Evolutionary conservation across 2,329 filamentous ascomycete genomes (phyloP), one percentile per base, ranked within the genome.

Genomic region (Knoxdaviesia proteae): DNA sequence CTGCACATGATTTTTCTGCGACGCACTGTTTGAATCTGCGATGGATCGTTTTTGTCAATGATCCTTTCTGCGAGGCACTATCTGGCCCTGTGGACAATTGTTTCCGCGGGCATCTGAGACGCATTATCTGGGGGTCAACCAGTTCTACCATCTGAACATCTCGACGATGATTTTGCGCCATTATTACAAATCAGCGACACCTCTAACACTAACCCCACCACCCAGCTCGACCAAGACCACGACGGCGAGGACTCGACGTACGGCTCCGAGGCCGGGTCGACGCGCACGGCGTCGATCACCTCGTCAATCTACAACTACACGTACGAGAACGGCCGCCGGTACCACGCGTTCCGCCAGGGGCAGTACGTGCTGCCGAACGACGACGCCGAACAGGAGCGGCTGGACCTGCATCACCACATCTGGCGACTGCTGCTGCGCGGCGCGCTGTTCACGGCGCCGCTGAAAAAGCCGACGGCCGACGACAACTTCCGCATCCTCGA

Each of bases 341-440:
- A 70, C 41, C 63, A 67, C 47, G 59, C 58, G 38, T 65, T 61
- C 48, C 58, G 61, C 34, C 59, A 65, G 32, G 67, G 67, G 6
- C 50, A 58, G 10, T 62, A 63, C 42, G 49, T 57, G 40, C 48
- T 58, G 9, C 68, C 68, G 41, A 71, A 71, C 52, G 68, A 72
- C 51, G 63, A 67, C 47, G 54, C 59, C 46, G 71, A 74, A 51
- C 58, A 69, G 41, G 65, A 71, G 48, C 65, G 69, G 8, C 57
- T 72, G 10, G 67, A 74, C 47, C 55, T 69, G 48, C 65, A 69
- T 49, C 68, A 74, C 53, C 62, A 71, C 49, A 62, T 74, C 50
- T 64, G 67, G 53, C 64, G 62, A 40, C 45, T 67, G 37, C 49
- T 65, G 33, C 60, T 66, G 36, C 55, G 60, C 36, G 61, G 60